These are phyloP conservation scores for Delitschia confertaspora DNA, from an alignment of 495 filamentous ascomycete genomes.

Conservation along the genomic window DNA sequence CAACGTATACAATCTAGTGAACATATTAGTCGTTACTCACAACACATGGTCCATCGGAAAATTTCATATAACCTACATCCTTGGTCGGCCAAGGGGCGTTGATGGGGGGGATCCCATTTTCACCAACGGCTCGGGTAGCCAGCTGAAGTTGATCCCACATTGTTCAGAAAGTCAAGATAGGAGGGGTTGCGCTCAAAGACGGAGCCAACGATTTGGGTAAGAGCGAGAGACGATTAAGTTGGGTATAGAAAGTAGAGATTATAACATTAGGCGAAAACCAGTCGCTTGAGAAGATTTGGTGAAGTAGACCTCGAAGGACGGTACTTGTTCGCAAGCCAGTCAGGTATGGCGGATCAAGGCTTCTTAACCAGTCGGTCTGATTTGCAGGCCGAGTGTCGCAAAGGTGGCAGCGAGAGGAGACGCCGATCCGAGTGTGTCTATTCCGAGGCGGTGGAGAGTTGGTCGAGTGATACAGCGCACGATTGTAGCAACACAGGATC, in stretches of 20 bases:
- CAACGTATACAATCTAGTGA: slow-evolving; percentile 67
- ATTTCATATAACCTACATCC: slow-evolving; percentile 41
- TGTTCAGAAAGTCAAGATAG: neutral
- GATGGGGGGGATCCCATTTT: slow-evolving; percentile 18
- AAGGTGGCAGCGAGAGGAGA: no score
- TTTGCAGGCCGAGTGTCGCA: no score
- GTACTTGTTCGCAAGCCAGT: no score
- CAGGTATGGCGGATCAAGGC: no score
- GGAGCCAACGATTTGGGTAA: no score
- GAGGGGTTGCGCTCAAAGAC: no score
- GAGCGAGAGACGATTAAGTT: no score
- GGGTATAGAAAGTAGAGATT: no score
- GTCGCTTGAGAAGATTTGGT: no score
- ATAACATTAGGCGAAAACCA: no score
- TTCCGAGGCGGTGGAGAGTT: slow-evolving; percentile 10
- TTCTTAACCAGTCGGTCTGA: no score
- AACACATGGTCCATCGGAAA: neutral
- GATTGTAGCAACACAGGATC: slow-evolving; percentile 13
- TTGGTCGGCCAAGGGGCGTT: slow-evolving; percentile 30
- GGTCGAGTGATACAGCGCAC: slow-evolving; percentile 18
- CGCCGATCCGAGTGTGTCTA: neutral
- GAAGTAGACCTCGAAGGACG: no score
- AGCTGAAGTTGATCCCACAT: slow-evolving; percentile 12
- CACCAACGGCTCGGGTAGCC: slow-evolving; percentile 8
- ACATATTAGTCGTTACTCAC: slow-evolving; percentile 1